Percentiles rank a stretch among this genome's conserved stretches.
Conservation (phyloP, 164 flowering plant species). For the Nymphaea colorata region DNA sequence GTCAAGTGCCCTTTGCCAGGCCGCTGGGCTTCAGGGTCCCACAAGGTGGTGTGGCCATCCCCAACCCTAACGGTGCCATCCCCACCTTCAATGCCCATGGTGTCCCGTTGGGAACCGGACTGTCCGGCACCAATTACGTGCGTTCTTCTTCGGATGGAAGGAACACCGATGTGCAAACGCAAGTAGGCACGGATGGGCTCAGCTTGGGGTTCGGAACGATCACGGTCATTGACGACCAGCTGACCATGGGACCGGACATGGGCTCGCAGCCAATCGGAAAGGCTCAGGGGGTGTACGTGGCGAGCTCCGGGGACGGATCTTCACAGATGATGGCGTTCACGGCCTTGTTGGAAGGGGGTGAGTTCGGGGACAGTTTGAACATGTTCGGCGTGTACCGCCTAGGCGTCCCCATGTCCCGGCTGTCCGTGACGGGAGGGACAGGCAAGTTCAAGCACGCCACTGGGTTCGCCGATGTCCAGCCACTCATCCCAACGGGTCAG, state of each 20-base stretch:
- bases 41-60: conserved; percentile 46
- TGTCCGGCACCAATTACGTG: conserved; percentile 53
- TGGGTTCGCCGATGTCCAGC: conserved; percentile 61
- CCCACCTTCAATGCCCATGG: conserved; percentile 62
- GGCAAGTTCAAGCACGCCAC: conserved; percentile 66
- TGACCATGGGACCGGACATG: conserved; percentile 41
- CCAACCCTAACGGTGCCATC: conserved; percentile 68
- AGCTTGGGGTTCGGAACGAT: conserved; percentile 70
- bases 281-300: conserved; percentile 67
- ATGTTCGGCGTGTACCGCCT: conserved; percentile 64
- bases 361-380: conserved; percentile 68
- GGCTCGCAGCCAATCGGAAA: conserved; percentile 42
- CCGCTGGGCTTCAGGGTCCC: conserved; percentile 60
- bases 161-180: conserved; percentile 19
- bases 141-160: conserved; percentile 17
- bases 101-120: conserved; percentile 67
- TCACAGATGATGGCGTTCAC: conserved; percentile 74
- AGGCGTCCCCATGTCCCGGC: conserved; percentile 43
- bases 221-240: conserved; percentile 50
- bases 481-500: conserved; percentile 60
- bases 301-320: conserved; percentile 53
- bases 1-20: conserved; percentile 85
- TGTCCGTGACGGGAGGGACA: conserved; percentile 75
- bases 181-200: conserved; percentile 61
- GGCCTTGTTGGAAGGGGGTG: conserved; percentile 72